Base-by-base conservation (phyloP, 768 basidiomycete genomes). In the Solioccasus polychromus region DNA sequence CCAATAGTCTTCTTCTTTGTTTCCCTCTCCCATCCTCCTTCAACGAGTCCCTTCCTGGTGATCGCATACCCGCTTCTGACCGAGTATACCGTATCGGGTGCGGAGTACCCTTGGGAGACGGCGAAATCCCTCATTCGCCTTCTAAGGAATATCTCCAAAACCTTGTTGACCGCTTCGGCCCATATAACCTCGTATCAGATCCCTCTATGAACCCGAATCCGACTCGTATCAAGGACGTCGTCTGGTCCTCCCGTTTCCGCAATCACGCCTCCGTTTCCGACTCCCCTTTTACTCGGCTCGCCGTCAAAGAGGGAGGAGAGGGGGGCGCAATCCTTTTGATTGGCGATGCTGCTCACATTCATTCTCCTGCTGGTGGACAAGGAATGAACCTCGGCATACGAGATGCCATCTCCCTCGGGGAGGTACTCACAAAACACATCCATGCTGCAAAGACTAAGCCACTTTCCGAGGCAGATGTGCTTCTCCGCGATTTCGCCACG, bases 351-450 rank as follows among this genome's bases (percentile, higher is more conserved):
- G 78, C 78, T 25, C 68, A 75, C n/a, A 71, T 79, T 36, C 79
- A 78, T 45, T 74, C 78, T 0, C 79, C 78, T 19, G 66, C 71
- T 6, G 79, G 78, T 2, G 79, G 79, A 1, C 77, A 78, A 43
- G 79, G 78, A 10, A 76, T 80, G 77, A 78, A 79, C 49, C 69
- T 80, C n/a, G 76, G 78, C 5, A 60, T 80, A n/a, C 69, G 77
- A 14, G 79, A 80, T 48, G 77, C 73, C 7, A 57, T 78, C 18
- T 62, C 66, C 38, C 68, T 79, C 4, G 77, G 71, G 5, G 66
- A 70, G n/a, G 68, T 55, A 7, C 58, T 80, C 31, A 57, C 60
- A 15, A 59, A 65, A n/a, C 73, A 74, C 55, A 46, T 70, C 2
- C 51, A 32, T 4, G 53, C 50, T 24, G 10, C 48, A 3, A 44